Conservation (phyloP, 768 basidiomycete species). For the Kwoniella botswanensis region DNA sequence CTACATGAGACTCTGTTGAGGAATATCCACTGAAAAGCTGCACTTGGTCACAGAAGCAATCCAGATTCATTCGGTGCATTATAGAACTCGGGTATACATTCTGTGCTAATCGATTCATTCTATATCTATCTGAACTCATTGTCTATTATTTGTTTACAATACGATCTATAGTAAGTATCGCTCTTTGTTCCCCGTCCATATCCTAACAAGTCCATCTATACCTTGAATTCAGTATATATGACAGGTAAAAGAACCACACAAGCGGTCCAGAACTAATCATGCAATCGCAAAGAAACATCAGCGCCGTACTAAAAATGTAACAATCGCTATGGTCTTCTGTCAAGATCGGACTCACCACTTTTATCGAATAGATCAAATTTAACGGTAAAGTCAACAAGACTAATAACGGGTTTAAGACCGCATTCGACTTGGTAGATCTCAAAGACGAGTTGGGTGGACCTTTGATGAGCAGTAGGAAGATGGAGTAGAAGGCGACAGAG, state of each 20-base stretch:
- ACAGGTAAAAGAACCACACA: slow-evolving; percentile 86
- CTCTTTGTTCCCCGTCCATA: too few species aligned
- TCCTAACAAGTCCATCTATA: slow-evolving; percentile 19
- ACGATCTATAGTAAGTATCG: too few species aligned
- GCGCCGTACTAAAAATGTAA: background rate
- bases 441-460: slow-evolving; percentile 57
- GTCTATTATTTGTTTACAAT: too few species aligned
- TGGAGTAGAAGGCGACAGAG: slow-evolving; percentile 89
- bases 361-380: slow-evolving; percentile 56
- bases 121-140: too few species aligned
- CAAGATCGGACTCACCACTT: slow-evolving; percentile 67
- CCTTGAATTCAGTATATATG: slow-evolving; percentile 77
- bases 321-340: too few species aligned
- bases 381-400: slow-evolving; percentile 19
- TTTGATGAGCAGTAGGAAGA: slow-evolving; percentile 84
- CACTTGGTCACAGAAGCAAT: too few species aligned
- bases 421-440: slow-evolving; percentile 59
- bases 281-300: background rate
- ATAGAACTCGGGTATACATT: too few species aligned
- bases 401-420: background rate
- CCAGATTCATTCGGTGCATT: too few species aligned
- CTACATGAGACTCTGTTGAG: too few species aligned
- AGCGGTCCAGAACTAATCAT: slow-evolving; percentile 80
- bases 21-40: too few species aligned
- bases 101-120: too few species aligned